Conservation (phyloP, 768 basidiomycete genomes). For the Calocybe cyanea region DNA sequence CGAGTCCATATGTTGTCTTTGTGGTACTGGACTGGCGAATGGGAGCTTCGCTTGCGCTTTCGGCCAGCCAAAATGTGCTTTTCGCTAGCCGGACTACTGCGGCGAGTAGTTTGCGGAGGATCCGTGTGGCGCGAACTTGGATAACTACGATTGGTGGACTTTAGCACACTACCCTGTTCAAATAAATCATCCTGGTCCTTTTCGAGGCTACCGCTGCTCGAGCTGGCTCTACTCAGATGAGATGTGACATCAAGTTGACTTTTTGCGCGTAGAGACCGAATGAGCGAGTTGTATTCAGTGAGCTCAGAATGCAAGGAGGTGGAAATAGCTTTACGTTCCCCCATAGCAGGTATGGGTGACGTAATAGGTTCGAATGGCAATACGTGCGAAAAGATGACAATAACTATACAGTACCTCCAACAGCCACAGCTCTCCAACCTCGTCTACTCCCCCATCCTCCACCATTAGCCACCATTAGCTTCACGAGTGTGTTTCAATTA, state of each 20-base stretch:
- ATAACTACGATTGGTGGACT: no score
- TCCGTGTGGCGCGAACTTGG: not conserved
- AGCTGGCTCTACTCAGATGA: constrained; percentile 35
- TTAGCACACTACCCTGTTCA: no score
- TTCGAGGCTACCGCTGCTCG: constrained; percentile 5
- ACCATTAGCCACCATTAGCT: constrained; percentile 29
- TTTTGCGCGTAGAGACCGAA: constrained; percentile 59
- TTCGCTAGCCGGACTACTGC: constrained; percentile 6
- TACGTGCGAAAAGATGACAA: constrained; percentile 31
- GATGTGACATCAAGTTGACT: constrained; percentile 54
- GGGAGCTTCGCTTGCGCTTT: constrained; percentile 20
- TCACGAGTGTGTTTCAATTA: constrained; percentile 25
- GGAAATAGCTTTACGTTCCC: constrained; percentile 6
- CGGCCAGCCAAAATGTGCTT: constrained; percentile 4
- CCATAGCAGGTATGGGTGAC: not conserved
- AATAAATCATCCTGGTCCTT: no score
- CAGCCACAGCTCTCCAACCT: constrained; percentile 6
- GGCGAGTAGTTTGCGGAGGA: constrained; percentile 11
- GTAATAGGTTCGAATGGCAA: constrained; percentile 1
- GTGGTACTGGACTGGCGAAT: constrained; percentile 9
- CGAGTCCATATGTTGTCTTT: constrained; percentile 62
- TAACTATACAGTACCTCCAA: constrained; percentile 39
- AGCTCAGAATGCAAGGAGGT: constrained; percentile 58
- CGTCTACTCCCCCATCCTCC: constrained; percentile 21
- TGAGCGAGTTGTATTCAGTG: constrained; percentile 60